Evolutionary conservation across 2,329 filamentous ascomycete species (phyloP), one percentile per base, ranked within the genome.

Genomic region (Stachybotrys echinatus): DNA sequence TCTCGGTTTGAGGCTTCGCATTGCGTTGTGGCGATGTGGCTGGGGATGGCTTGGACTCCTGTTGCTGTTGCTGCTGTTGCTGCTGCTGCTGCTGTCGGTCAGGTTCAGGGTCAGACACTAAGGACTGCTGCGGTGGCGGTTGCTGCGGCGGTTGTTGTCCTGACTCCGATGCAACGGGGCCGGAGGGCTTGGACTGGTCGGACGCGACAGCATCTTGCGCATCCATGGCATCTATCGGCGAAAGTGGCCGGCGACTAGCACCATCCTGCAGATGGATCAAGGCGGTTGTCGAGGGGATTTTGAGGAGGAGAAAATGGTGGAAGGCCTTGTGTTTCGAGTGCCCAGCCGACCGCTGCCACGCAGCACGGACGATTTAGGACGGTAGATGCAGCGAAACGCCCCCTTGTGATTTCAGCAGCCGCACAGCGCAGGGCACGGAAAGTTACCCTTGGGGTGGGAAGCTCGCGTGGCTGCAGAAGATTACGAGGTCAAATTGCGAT

Each of bases 131-230:
- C 27, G 48, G 48, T 47, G 48, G 52, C 34, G 50, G 46, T 44
- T 53, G 49, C 59, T 57, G 42, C 54, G 57, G 50, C 51, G 54
- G 47, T 34, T 34, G 27, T 34, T 34, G 27, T 3, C 27, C 27
- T 34, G 68, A 68, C 65, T 70, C 70, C 66, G 72, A 71, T 61
- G 75, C 70, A 63, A 76, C 76, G 75, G 76, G 74, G 68, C 69
- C 65, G 68, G 73, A 66, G 66, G 74, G 77, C 78, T 78, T 81
- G 74, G 75, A 76, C 70, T 75, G 77, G 70, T 77, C 76, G 74
- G 77, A 75, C 75, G 80, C 79, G 73, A 75, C 74, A 77, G 77
- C 80, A 83, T 83, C 82, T 74, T 82, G 80, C 79, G 78, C 79
- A 81, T 83, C 80, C 80, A 83, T 83, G 74, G 75, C 80, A 83